Base-by-base conservation (phyloP, 2,329 filamentous ascomycete genomes). In the Phoma herbarum region DNA sequence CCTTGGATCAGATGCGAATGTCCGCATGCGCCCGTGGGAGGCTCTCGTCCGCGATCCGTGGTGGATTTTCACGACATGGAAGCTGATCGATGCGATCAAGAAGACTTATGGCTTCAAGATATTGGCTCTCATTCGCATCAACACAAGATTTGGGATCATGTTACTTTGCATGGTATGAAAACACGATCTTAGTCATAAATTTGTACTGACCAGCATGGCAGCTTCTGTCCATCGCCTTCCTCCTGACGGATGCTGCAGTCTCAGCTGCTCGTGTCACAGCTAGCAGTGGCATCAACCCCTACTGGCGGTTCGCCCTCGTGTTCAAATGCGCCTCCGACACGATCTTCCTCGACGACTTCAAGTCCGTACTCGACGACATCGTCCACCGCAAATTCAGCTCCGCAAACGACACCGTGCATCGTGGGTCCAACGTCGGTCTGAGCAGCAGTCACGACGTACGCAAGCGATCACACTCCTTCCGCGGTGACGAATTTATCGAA, bases 61-160 rank as follows among this genome's bases (percentile, higher is more conserved):
- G 74, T 76, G 74, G 74, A 76, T 76, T 14, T 76, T 75, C 37
- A 76, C 73, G 0, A 75, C 74, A 0, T 75, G 69, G 69, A 71
- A 68, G 42, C 60, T 75, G 9, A 64, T 74, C 26, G 56, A 66
- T 29, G 62, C 70, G 7, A 75, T 76, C 49, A 73, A 71, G 46
- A 71, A 74, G 62, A 72, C 74, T 2, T 75, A 76, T 35, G 62
- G 65, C 1, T 73, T 72, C 59, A 74, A 60, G 29, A 28, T 75
- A 1, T 67, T 59, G 62, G 60, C 59, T 1, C 53, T 76, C 3
- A 42, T 74, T 20, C 57, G 59, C 9, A 73, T 75, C 39, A 76
- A 75, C 43, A 50, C 60, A 3, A 60, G 74, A 4, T 75, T 76
- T 26, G 73, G 72, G 4, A 64, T 76, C 47, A 74, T 76, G 72